Percentiles rank a stretch among this genome's conserved stretches.
phyloP scores from a whole-genome alignment of 2,329 filamentous ascomycete species.

The Epichloe gansuensis region DNA sequence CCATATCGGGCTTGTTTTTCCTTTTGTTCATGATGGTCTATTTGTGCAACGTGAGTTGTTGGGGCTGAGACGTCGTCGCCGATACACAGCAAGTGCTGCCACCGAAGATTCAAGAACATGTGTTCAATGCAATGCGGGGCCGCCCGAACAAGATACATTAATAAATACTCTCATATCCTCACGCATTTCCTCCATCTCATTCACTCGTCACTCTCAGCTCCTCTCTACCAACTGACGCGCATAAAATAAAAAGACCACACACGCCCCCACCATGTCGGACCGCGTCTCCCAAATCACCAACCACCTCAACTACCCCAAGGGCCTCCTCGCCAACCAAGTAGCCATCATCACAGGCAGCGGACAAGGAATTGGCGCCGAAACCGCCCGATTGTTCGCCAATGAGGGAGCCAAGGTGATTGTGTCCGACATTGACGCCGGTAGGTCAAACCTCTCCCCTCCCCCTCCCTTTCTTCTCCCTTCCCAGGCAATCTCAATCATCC shows the following conservation, averaged over 20 bases:
- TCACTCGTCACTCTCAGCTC: background rate
- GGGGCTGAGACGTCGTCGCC: no score
- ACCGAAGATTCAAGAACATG: no score
- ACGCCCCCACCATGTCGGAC: slow-evolving; percentile 30
- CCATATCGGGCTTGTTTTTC: no score
- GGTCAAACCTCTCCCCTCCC: slow-evolving; percentile 11
- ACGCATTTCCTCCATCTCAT: background rate
- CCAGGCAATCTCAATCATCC: background rate
- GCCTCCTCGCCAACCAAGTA: slow-evolving; percentile 65
- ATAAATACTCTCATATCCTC: background rate
- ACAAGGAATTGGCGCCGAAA: slow-evolving; percentile 80
- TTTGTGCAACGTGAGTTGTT: no score
- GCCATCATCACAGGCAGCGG: slow-evolving; percentile 82
- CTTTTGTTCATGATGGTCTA: no score
- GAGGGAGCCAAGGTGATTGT: slow-evolving; percentile 79
- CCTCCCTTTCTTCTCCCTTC: no score
- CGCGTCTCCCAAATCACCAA: slow-evolving; percentile 60
- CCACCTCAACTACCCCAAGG: slow-evolving; percentile 73
- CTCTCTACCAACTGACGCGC: no score
- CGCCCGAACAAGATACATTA: background rate
- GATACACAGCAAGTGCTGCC: no score
- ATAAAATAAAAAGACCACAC: no score
- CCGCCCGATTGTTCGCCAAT: slow-evolving; percentile 70
- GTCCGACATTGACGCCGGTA: slow-evolving; percentile 68
- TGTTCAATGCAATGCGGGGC: background rate